Evolutionary conservation across 345 rosid species (phyloP), one percentile per base, ranked within the genome.

Genomic region (Abelmoschus esculentus): DNA sequence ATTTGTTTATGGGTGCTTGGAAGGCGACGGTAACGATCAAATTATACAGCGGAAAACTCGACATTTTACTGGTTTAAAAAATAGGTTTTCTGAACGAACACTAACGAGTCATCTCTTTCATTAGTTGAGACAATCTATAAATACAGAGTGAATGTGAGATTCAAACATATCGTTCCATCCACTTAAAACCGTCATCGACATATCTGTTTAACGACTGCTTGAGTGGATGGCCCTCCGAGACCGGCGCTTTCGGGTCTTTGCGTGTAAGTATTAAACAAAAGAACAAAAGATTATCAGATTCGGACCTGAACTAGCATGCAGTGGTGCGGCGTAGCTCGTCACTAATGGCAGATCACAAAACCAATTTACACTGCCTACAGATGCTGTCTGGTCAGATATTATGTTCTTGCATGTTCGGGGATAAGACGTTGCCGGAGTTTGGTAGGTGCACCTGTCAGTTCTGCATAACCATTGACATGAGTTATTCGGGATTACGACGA

Each of bases 361-460:
- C 68, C 40, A 66, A 69, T 52, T 62, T 49, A 72, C 70, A 64
- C 17, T 38, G 70, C 71, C 70, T 65, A 71, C 14, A 38, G 57
- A 53, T 73, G 68, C 65, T 62, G 66, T 42, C 53, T 52, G 69
- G 70, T 69, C 8, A 22, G 50, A 56, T 56, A 34, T 86, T 78
- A 83, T 78, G 72, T 75, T 75, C 82, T 76, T 17, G 80, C 80
- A 19, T 88, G 90, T 74, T 85, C 91, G 1, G 98, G 98, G 46
- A 91, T 87, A 38, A 96, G 88, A 10, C 87, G 92, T 17, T 84
- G 83, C 6, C 91, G 78, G 69, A 96, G 82, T 76, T 90, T 98
- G 31, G 83, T 1, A 49, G 96, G 72, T 71, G 90, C 96, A 65
- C 97, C 97, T 19, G 86, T 87, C 84, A 96, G 80, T 78, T 96